A percentile compares a stretch with the other conserved stretches of the same genome.
These are phyloP conservation scores for Jaapia argillacea DNA, from an alignment of 768 basidiomycete species.

Conservation along the genomic window DNA sequence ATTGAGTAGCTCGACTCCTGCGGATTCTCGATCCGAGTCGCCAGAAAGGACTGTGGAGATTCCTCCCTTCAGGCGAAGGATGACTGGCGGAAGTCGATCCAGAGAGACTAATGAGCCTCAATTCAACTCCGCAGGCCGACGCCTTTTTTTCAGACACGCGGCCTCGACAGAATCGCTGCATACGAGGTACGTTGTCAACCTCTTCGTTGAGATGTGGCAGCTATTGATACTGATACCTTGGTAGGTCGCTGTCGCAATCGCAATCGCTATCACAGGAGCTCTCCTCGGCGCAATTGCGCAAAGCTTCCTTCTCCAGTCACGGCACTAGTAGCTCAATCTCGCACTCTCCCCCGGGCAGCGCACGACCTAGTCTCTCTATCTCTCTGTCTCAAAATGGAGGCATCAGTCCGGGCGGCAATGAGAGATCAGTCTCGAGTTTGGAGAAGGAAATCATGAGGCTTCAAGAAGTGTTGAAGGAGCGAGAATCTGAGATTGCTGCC, in stretches of 20 bases:
- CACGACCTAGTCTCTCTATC: conserved; percentile 52
- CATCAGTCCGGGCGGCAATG: conserved; percentile 23
- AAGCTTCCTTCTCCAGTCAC: conserved; percentile 69
- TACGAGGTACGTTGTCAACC: conserved; percentile 46
- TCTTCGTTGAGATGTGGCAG: conserved; percentile 8
- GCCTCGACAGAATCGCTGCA: conserved; percentile 83
- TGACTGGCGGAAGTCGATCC: conserved; percentile 32
- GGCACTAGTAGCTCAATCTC: conserved; percentile 60
- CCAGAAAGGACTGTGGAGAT: conserved; percentile 36
- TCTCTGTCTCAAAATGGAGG: conserved; percentile 32
- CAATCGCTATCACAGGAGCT: conserved; percentile 97
- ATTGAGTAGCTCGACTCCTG: conserved; percentile 39
- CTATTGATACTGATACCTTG: conserved; percentile 10
- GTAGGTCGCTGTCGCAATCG: conserved; percentile 86
- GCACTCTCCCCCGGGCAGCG: too few species aligned
- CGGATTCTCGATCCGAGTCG: too few species aligned
- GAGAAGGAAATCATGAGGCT: conserved; percentile 95
- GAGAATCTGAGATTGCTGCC: conserved; percentile 81
- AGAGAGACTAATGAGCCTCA: conserved; percentile 42
- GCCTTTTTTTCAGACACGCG: conserved; percentile 84
- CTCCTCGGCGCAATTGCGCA: conserved; percentile 80
- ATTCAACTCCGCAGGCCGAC: conserved; percentile 35
- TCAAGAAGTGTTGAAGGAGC: conserved; percentile 83
- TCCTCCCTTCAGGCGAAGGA: conserved; percentile 39
- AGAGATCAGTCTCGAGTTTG: conserved; percentile 75